Evolutionary conservation across 768 basidiomycete genomes (phyloP).

Genomic region (Lactifluus piperatus): DNA sequence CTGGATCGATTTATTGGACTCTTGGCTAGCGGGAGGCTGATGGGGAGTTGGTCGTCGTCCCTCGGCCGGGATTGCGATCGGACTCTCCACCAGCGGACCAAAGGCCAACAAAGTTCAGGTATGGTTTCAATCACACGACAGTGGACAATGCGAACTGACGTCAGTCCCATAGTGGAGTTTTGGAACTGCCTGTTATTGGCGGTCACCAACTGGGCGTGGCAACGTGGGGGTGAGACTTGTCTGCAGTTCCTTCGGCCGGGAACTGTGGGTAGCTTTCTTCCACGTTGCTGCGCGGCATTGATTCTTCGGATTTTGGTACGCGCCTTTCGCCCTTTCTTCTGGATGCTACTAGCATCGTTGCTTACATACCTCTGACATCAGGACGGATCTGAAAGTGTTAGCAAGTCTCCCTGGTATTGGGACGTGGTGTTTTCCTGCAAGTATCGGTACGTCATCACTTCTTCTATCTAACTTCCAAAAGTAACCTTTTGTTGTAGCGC

Average conservation of each 20-base stretch:
- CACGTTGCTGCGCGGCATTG: conserved; percentile 1
- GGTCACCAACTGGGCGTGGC: neutral
- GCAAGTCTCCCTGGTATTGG: neutral
- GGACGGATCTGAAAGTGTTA: neutral
- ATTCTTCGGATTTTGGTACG: neutral
- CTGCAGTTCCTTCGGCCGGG: conserved; percentile 13
- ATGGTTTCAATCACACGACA: neutral
- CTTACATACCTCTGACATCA: neutral
- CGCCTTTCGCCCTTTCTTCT: neutral
- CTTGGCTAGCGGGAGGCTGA: neutral
- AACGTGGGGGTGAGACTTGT: neutral
- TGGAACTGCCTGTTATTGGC: neutral
- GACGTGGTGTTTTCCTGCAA: neutral
- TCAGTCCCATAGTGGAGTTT: neutral
- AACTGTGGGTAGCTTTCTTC: conserved; percentile 7
- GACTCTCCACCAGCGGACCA: neutral
- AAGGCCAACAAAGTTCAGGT: neutral
- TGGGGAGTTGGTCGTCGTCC: conserved; percentile 9
- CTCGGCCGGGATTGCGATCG: conserved; percentile 13
- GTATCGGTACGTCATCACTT: conserved; percentile 8
- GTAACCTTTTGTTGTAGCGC: neutral
- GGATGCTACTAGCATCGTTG: neutral
- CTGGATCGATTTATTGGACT: neutral
- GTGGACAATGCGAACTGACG: neutral
- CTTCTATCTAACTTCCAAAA: neutral